A percentile compares a stretch with the other conserved stretches of the same genome.
These are phyloP conservation scores for Golubevia sp. DNA, from an alignment of 1,284 basidiomycete species.

Conservation along the genomic window DNA sequence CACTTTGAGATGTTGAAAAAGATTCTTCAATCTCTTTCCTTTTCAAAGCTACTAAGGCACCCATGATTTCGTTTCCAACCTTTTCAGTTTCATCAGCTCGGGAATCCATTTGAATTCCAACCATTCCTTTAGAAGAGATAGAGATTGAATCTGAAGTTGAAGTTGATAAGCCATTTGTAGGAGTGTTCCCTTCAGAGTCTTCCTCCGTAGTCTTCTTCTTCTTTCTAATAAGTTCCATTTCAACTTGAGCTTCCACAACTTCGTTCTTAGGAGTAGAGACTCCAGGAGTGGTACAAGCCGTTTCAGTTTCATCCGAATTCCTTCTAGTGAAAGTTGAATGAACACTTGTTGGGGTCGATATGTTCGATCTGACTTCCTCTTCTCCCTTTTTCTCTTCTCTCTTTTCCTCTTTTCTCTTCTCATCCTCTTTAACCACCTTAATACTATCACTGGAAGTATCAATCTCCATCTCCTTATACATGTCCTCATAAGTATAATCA, in stretches of 20 bases:
- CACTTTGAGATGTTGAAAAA: too few relatives aligned
- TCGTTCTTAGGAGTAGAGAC: neutral
- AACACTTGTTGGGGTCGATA: neutral
- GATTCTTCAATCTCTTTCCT: neutral
- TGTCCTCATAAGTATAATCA: neutral
- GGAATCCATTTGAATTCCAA: neutral
- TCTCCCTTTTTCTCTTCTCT: neutral
- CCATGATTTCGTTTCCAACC: neutral
- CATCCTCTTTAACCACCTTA: neutral
- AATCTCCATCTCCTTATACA: neutral
- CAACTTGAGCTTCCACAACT: neutral
- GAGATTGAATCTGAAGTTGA: neutral
- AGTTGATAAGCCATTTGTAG: neutral
- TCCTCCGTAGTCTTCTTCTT: neutral
- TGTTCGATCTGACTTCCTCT: neutral
- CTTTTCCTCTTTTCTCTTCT: neutral
- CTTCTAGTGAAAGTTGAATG: neutral
- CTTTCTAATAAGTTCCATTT: neutral
- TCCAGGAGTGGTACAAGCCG: neutral
- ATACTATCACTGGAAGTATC: too few relatives aligned
- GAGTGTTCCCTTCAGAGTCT: neutral
- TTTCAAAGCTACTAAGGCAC: neutral
- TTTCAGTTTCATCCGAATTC: neutral
- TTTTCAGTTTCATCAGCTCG: neutral
- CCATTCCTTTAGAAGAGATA: neutral